Percentiles rank a stretch among this genome's conserved stretches.
phyloP scores from a whole-genome alignment of 2,329 filamentous ascomycete species.

The Penicillium expansum region DNA sequence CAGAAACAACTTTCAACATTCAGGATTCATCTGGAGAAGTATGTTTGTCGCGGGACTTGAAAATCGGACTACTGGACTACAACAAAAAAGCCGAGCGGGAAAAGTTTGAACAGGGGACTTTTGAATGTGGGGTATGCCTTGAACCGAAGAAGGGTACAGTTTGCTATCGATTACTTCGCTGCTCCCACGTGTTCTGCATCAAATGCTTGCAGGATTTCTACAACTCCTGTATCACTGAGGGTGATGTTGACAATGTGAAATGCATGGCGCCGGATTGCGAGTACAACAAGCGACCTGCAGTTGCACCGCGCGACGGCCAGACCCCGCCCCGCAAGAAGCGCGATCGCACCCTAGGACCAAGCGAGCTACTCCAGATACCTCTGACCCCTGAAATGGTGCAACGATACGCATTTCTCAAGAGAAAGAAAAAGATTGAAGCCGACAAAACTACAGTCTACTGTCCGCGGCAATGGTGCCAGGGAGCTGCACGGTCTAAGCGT shows the following conservation, averaged over 20 bases:
- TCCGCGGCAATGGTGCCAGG: constrained; percentile 87
- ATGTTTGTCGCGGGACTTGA: constrained; percentile 51
- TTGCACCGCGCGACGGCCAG: constrained; percentile 28
- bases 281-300: constrained; percentile 51
- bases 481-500: constrained; percentile 73
- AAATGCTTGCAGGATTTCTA: constrained; percentile 89
- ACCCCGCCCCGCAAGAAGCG: constrained; percentile 53
- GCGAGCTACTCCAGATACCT: constrained; percentile 77
- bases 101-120: constrained; percentile 79
- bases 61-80: constrained; percentile 72
- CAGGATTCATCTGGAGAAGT: constrained; percentile 42
- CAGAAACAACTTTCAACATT: constrained; percentile 55
- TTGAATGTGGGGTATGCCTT: constrained; percentile 82
- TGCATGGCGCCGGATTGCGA: constrained; percentile 80
- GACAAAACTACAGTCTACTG: constrained; percentile 93
- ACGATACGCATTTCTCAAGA: constrained; percentile 84
- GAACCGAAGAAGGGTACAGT: constrained; percentile 84
- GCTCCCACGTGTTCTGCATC: constrained; percentile 87
- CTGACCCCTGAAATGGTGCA: constrained; percentile 69
- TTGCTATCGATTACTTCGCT: constrained; percentile 80
- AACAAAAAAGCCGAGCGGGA: constrained; percentile 71
- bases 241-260: constrained; percentile 73
- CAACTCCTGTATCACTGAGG: constrained; percentile 80
- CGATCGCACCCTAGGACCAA: constrained; percentile 71
- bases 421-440: constrained; percentile 87